These are phyloP conservation scores for Henningerozyma blattae DNA, from an alignment of 805 yeast species.

Conservation along the genomic window DNA sequence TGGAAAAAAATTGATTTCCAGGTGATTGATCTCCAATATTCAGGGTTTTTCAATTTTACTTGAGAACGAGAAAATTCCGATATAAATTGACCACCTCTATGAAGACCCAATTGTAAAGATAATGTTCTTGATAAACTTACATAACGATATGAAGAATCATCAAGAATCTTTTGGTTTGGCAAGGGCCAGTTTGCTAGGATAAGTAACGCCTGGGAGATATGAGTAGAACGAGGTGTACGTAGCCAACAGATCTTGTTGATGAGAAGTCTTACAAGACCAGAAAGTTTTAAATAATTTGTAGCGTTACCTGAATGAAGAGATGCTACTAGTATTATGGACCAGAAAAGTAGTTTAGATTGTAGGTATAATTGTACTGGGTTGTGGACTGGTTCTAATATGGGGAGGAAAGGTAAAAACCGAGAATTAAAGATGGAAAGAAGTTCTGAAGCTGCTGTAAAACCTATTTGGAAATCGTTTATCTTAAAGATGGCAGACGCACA, in stretches of 20 bases:
- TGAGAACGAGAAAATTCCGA: slow-evolving; percentile 86
- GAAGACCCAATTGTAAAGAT: slow-evolving; percentile 79
- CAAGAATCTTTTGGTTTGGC: slow-evolving; percentile 84
- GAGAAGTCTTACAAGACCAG: slow-evolving; percentile 68
- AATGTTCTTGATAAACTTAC: slow-evolving; percentile 77
- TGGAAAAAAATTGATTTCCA: slow-evolving; percentile 84
- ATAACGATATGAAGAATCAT: slow-evolving; percentile 83
- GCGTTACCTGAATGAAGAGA: slow-evolving; percentile 75
- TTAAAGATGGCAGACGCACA: no score
- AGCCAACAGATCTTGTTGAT: slow-evolving; percentile 92
- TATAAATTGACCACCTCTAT: slow-evolving; percentile 73
- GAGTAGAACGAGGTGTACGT: slow-evolving; percentile 85
- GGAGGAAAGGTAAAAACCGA: slow-evolving; percentile 4
- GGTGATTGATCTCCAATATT: slow-evolving; percentile 85
- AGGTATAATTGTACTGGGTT: slow-evolving; percentile 37
- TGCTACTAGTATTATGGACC: slow-evolving; percentile 86
- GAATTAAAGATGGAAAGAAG: neutral
- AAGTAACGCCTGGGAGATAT: slow-evolving; percentile 79
- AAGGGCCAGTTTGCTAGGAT: slow-evolving; percentile 86
- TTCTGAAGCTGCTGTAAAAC: neutral
- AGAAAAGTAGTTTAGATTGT: slow-evolving; percentile 74
- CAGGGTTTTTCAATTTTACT: slow-evolving; percentile 79
- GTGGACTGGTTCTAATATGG: neutral
- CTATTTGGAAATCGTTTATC: neutral
- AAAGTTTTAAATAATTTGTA: slow-evolving; percentile 57